These are phyloP conservation scores for Alloteropsis semialata DNA, from an alignment of 176 grass and related monocot species.

Conservation along the genomic window DNA sequence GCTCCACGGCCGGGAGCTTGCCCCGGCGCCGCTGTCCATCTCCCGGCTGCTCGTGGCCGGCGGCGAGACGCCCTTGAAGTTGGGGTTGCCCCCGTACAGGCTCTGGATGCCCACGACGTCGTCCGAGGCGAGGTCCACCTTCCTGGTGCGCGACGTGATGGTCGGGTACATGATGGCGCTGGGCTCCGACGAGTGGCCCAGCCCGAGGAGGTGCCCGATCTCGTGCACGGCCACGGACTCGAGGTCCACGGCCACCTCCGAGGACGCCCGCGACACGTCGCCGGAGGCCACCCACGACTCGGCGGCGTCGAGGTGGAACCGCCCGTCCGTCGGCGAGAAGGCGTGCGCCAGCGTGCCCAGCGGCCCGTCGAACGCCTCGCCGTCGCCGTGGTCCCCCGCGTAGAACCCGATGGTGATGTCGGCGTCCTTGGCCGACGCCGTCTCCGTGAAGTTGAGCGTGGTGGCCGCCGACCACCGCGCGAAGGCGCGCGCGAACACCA, in stretches of 20 bases:
- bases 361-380: conserved; percentile 78
- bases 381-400: conserved; percentile 69
- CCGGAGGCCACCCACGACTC: conserved; percentile 71
- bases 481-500: conserved; percentile 74
- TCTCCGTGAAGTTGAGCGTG: conserved; percentile 72
- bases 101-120: conserved; percentile 72
- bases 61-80: conserved; percentile 57
- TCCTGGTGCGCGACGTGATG: conserved; percentile 53
- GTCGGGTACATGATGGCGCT: conserved; percentile 83
- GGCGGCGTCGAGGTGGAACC: conserved; percentile 86
- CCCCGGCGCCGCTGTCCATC: conserved; percentile 38
- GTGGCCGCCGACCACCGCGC: conserved; percentile 66
- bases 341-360: conserved; percentile 89
- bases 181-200: conserved; percentile 58
- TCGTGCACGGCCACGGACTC: conserved; percentile 98
- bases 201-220: conserved; percentile 90
- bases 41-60: conserved; percentile 43
- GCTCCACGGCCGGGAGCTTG: not conserved
- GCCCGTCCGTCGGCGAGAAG: conserved; percentile 82
- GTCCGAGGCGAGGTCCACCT: conserved; percentile 66
- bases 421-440: conserved; percentile 18
- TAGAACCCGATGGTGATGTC: conserved; percentile 87
- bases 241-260: conserved; percentile 61
- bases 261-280: conserved; percentile 33
- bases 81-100: conserved; percentile 76